Conservation (phyloP, 352 stramenopile genomes). For the Pythium dissimile region DNA sequence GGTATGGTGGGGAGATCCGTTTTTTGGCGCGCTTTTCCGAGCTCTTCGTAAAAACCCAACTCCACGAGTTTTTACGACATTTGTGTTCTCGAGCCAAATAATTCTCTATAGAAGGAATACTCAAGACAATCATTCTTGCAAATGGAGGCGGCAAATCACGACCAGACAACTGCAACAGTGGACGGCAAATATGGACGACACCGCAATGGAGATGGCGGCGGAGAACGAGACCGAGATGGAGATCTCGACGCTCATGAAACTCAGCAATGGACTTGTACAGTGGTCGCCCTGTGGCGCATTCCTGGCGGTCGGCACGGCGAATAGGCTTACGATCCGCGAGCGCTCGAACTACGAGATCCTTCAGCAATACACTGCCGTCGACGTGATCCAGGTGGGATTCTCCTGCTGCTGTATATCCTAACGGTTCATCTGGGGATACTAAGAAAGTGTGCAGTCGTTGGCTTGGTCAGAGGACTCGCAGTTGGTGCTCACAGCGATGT, state of each 20-base stretch:
- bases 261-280: conserved; percentile 51
- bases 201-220: neutral
- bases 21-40: conserved; percentile 19
- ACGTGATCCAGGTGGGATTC: conserved; percentile 39
- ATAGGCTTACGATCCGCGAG: conserved; percentile 58
- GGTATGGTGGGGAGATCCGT: neutral
- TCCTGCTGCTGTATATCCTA: no score
- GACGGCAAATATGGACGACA: conserved; percentile 2
- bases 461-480: conserved; percentile 66
- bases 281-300: conserved; percentile 66
- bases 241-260: conserved; percentile 51
- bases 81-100: no score
- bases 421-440: no score
- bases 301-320: conserved; percentile 47
- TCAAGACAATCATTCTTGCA: conserved; percentile 14
- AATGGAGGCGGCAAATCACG: neutral
- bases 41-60: neutral
- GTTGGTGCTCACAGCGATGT: conserved; percentile 54
- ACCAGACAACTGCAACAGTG: conserved; percentile 6
- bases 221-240: conserved; percentile 24
- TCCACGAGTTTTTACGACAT: neutral
- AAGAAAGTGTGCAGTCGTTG: conserved; percentile 31
- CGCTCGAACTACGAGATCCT: conserved; percentile 46
- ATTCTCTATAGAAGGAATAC: conserved; percentile 2
- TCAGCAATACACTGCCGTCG: conserved; percentile 56